Percentiles rank a stretch among this genome's conserved stretches.
phyloP scores from a whole-genome alignment of 176 grass and related monocot genomes.

The Carex littledalei region DNA sequence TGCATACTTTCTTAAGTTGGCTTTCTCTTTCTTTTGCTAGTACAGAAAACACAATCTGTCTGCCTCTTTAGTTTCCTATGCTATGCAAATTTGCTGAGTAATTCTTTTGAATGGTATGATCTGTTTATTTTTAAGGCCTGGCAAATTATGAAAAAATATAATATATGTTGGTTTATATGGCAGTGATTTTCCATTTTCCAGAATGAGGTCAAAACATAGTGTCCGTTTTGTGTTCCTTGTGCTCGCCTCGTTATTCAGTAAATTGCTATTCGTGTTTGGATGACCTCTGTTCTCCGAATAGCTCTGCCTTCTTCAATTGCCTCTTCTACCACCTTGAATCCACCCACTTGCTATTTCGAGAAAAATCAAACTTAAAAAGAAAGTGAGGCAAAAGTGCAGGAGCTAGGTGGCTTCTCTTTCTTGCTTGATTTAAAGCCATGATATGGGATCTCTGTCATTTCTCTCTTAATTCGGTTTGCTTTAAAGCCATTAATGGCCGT shows the following conservation, averaged over 20 bases:
- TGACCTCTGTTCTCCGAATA: too few species aligned
- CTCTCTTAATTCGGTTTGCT: too few species aligned
- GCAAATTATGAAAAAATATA: neutral
- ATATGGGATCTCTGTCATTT: too few species aligned
- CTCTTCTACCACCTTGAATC: too few species aligned
- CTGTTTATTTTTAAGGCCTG: neutral
- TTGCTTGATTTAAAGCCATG: too few species aligned
- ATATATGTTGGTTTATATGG: neutral
- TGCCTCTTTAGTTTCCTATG: neutral
- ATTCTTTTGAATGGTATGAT: neutral
- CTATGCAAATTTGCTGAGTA: neutral
- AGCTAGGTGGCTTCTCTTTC: too few species aligned
- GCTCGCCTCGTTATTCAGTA: neutral
- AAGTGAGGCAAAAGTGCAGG: too few species aligned
- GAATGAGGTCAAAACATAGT: neutral
- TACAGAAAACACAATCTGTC: constrained; percentile 1
- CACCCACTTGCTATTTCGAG: too few species aligned
- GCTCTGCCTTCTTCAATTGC: too few species aligned
- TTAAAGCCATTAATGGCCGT: too few species aligned
- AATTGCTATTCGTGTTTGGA: neutral
- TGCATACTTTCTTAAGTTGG: constrained; percentile 9
- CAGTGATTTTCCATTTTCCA: neutral
- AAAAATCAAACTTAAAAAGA: too few species aligned
- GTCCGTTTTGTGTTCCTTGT: neutral
- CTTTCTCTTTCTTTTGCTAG: neutral